Evolutionary conservation across 106 monocot genomes (phyloP).

Genomic region (Platanthera zijinensis): DNA sequence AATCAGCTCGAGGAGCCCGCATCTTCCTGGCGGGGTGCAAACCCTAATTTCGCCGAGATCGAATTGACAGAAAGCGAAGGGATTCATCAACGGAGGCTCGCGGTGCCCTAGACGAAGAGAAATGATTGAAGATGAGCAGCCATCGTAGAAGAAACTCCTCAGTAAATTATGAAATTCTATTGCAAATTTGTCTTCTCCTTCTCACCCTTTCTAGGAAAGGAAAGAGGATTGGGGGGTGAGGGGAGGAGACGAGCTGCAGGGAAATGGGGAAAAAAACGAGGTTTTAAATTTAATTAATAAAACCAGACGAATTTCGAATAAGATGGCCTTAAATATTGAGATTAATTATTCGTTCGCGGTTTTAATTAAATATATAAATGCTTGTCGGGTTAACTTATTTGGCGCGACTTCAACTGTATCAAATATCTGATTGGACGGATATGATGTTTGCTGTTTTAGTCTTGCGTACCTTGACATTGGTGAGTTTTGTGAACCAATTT

Average conservation of each 20-base stretch:
- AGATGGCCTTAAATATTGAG: neutral
- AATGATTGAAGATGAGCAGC: neutral
- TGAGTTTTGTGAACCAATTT: no score
- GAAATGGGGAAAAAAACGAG: neutral
- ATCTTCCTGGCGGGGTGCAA: neutral
- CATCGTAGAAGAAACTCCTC: neutral
- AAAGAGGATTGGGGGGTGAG: neutral
- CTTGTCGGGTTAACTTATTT: neutral
- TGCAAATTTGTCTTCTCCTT: neutral
- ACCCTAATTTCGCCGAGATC: slow-evolving; percentile 9
- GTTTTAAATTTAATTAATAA: neutral
- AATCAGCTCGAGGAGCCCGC: neutral
- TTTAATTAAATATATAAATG: neutral
- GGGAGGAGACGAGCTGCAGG: neutral
- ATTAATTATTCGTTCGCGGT: neutral
- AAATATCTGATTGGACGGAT: neutral
- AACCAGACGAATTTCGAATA: neutral
- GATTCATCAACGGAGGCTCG: neutral
- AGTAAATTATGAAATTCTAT: neutral
- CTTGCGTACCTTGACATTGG: no score
- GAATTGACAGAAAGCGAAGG: neutral
- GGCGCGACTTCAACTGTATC: neutral
- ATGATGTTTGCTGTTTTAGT: neutral
- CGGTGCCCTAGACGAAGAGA: neutral
- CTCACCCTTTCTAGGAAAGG: neutral